Evolutionary conservation across 192 early-diverging fungal species (phyloP), one percentile per base, ranked within the genome.

Genomic region (Funneliformis mosseae): DNA sequence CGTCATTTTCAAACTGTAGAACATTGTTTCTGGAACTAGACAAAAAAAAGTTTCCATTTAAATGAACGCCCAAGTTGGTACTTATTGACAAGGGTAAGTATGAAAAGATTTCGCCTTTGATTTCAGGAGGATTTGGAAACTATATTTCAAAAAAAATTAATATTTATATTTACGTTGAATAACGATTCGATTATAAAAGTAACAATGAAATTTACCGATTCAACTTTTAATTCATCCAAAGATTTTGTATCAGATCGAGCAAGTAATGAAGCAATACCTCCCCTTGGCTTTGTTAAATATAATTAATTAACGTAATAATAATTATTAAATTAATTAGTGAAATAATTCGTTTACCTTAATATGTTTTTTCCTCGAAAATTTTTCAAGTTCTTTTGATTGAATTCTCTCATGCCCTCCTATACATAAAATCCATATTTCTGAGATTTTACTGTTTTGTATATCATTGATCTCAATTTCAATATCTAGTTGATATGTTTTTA

Each of bases 61-160:
- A 33, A 33, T 33, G 33, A 33, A 33, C 33, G 0, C 63, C 68
- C 21, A 85, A 14, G 5, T 41, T 55, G 3, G 84, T 83, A 4
- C 3, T 4, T 12, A 87, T 81, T 10, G 83, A 48, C 0, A 84
- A 77, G 4, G 85, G 84, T 1, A 87, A 64, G 59, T 77, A 85
- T 3, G 80, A 76, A 38, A 85, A 85, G 3, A 85, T 10, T 14
- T 63, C 59, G 41, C 85, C 85, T 25, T 28, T 45, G 16, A 46
- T 0, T 25, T 43, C 43, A 8, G 42, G 70, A 11, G 27, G 27
- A 66, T 66, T 28, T 2, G n/a, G n/a, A 28, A 28, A 28, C 63
- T 66, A 28, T 28, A 38, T 28, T 66, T 12, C 8, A 28, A 28
- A 66, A 23, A 16, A 28, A 6, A 33, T 28, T 66, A 25, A 66